phyloP scores from a whole-genome alignment of 768 basidiomycete species.

The Tulasnella sp. region DNA sequence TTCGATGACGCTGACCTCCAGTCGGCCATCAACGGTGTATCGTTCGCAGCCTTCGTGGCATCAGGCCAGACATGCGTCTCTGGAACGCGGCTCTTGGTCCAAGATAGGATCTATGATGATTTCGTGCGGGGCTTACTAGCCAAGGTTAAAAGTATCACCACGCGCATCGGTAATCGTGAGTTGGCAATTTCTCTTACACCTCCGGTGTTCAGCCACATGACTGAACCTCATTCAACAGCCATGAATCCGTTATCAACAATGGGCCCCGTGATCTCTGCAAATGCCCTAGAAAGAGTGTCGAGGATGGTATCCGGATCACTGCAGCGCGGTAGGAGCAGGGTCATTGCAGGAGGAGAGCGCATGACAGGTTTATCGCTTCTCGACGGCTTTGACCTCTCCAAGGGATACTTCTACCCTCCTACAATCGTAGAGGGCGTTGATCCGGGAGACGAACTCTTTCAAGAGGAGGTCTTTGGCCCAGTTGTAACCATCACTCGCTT shows the following conservation, averaged over 20 bases:
- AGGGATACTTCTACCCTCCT: constrained; percentile 69
- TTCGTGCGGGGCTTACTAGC: constrained; percentile 54
- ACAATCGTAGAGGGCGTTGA: constrained; percentile 57
- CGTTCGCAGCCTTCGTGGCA: constrained; percentile 76
- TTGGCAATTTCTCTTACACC: constrained; percentile 18
- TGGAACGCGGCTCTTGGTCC: constrained; percentile 71
- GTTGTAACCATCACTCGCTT: constrained; percentile 61
- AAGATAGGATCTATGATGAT: constrained; percentile 53
- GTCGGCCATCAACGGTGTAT: constrained; percentile 71
- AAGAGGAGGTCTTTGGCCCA: constrained; percentile 79
- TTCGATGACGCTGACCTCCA: constrained; percentile 67
- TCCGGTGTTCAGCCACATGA: background rate
- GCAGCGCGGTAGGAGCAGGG: constrained; percentile 35
- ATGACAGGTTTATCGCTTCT: constrained; percentile 51
- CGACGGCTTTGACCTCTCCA: constrained; percentile 61
- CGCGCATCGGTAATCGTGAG: constrained; percentile 72
- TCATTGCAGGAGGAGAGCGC: constrained; percentile 57
- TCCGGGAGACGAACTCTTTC: constrained; percentile 55
- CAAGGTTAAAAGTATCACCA: constrained; percentile 51
- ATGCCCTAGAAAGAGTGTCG: constrained; percentile 57
- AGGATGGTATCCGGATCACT: constrained; percentile 31
- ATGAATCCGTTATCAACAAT: constrained; percentile 59
- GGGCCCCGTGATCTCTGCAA: constrained; percentile 66
- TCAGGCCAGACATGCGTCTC: constrained; percentile 90
- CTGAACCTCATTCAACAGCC: constrained; percentile 35